phyloP scores from a whole-genome alignment of 2,329 filamentous ascomycete genomes.

The Ceratocystis alfenasii region DNA sequence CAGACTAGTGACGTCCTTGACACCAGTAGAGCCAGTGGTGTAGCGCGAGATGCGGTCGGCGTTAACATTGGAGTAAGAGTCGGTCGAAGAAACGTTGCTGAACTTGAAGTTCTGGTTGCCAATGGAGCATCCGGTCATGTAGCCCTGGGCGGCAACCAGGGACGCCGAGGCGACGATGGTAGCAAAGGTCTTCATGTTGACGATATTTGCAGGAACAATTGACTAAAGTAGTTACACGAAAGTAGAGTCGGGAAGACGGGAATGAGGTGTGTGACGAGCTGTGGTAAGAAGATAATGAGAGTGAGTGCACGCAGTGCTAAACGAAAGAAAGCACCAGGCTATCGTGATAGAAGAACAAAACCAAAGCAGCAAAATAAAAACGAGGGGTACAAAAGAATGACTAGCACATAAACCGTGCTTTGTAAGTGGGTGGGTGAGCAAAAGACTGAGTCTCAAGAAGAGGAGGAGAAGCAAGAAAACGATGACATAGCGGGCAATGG shows the following conservation, averaged over 20 bases:
- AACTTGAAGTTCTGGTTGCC: slow-evolving; percentile 30
- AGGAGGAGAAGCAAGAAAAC: slow-evolving; percentile 11
- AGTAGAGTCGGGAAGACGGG: not conserved
- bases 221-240: not conserved
- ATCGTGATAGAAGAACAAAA: not conserved
- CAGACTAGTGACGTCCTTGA: slow-evolving; percentile 40
- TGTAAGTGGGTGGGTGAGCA: slow-evolving; percentile 14
- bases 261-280: not conserved
- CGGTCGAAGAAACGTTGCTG: slow-evolving; percentile 32
- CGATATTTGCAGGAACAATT: not conserved
- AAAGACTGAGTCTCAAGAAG: slow-evolving; percentile 10
- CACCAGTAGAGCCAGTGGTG: slow-evolving; percentile 47
- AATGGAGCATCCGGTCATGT: slow-evolving; percentile 37
- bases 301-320: slow-evolving; percentile 21
- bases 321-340: slow-evolving; percentile 21
- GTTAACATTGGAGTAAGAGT: slow-evolving; percentile 35
- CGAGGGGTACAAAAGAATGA: slow-evolving; percentile 19
- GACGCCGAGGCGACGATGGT: slow-evolving; percentile 26
- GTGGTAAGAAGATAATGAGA: not conserved
- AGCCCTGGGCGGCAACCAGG: slow-evolving; percentile 38
- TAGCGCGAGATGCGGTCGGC: slow-evolving; percentile 45
- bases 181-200: slow-evolving; percentile 20
- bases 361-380: slow-evolving; percentile 8
- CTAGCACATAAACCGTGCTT: slow-evolving; percentile 17
- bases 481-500: not conserved